Conservation (phyloP, 306 rosid species). For the Fagus crenata region DNA sequence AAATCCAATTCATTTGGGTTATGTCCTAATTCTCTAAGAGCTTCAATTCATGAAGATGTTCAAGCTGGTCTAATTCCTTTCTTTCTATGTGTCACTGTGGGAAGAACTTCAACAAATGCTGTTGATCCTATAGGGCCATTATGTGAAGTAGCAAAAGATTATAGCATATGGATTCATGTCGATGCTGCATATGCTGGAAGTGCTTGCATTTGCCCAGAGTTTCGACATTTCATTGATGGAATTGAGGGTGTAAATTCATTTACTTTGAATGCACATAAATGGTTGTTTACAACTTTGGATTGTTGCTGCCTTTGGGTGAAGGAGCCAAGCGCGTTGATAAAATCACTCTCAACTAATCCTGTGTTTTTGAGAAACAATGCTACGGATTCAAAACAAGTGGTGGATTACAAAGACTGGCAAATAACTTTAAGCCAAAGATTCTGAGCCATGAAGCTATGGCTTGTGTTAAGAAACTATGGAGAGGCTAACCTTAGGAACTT, state of each 20-base stretch:
- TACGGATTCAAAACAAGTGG: constrained; percentile 18
- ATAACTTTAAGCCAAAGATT: constrained; percentile 23
- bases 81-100: too few species aligned
- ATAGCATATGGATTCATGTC: constrained; percentile 46
- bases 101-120: too few species aligned
- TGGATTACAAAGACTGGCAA: constrained; percentile 43
- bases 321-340: constrained; percentile 10
- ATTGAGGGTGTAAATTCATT: constrained; percentile 37
- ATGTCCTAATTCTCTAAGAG: too few species aligned
- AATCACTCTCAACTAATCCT: constrained; percentile 22
- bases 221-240: constrained; percentile 38
- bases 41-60: too few species aligned
- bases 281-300: constrained; percentile 38
- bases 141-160: neutral
- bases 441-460: constrained; percentile 25
- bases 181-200: constrained; percentile 48
- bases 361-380: constrained; percentile 24
- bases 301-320: constrained; percentile 52
- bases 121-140: too few species aligned
- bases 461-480: constrained; percentile 32
- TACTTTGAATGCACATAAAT: constrained; percentile 47
- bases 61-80: too few species aligned
- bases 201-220: constrained; percentile 47
- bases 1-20: too few species aligned
- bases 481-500: constrained; percentile 20